Percentiles rank a stretch among this genome's conserved stretches.
phyloP scores from a whole-genome alignment of 2,329 filamentous ascomycete genomes.

The Calcarisporium arbuscula region DNA sequence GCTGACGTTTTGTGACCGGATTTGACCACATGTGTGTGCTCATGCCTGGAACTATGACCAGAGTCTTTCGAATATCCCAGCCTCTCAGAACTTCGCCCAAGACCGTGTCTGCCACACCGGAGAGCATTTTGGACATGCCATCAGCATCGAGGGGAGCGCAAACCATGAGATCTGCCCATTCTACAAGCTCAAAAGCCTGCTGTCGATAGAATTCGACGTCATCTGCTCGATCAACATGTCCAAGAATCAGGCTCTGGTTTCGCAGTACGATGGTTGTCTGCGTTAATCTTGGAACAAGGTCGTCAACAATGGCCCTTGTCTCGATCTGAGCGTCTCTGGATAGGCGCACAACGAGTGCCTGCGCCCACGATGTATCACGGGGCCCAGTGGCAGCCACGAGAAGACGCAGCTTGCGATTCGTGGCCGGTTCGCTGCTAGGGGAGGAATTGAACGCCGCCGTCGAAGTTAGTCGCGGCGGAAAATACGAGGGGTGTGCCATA shows the following conservation, averaged over 20 bases:
- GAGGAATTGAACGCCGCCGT: slow-evolving; percentile 27
- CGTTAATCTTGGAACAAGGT: slow-evolving; percentile 55
- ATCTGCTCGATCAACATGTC: slow-evolving; percentile 29
- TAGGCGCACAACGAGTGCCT: slow-evolving; percentile 59
- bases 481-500: slow-evolving; percentile 26
- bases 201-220: slow-evolving; percentile 45
- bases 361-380: slow-evolving; percentile 58
- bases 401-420: slow-evolving; percentile 47
- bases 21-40: slow-evolving; percentile 85
- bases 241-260: slow-evolving; percentile 38
- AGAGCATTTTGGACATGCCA: slow-evolving; percentile 79
- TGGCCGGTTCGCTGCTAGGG: slow-evolving; percentile 25
- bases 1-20: slow-evolving; percentile 79
- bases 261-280: slow-evolving; percentile 57
- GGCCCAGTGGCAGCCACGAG: slow-evolving; percentile 61
- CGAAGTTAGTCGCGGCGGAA: slow-evolving; percentile 23
- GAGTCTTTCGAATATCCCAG: slow-evolving; percentile 82
- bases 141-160: slow-evolving; percentile 81
- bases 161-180: slow-evolving; percentile 84
- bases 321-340: slow-evolving; percentile 59
- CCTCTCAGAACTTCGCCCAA: slow-evolving; percentile 74
- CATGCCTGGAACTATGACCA: slow-evolving; percentile 84
- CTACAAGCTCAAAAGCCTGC: slow-evolving; percentile 61
- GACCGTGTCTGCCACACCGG: slow-evolving; percentile 74
- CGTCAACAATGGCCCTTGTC: slow-evolving; percentile 57